Base-by-base conservation (phyloP, 2,329 filamentous ascomycete genomes). In the Penicillium sp. region DNA sequence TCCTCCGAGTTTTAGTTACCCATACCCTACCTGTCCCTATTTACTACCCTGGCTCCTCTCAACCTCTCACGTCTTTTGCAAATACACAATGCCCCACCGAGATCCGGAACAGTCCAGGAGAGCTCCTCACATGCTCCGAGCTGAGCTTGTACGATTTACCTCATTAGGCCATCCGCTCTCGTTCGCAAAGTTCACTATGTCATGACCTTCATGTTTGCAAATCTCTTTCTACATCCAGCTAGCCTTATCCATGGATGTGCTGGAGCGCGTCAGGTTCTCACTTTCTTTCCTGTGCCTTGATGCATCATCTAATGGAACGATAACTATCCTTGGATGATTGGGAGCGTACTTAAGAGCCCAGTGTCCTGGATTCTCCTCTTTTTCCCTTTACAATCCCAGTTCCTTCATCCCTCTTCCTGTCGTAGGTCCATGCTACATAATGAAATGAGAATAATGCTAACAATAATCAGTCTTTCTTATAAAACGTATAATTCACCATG, bases 41-140 rank as follows among this genome's bases (percentile, higher is more conserved):
- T 25, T 25, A 39, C 23, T 23, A 25, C 23, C 37, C 23, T 39
- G 13, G 1, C 5, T n/a, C 23, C 23, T 24, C 15, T 27, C 25
- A 27, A 27, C 25, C 6, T 25, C 24, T 12, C 6, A 28, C 27
- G 1, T 28, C 20, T 24, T 18, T 23, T 37, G 13, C 13, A 37
- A 47, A 43, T n/a, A 15, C 33, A 1, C 12, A 32, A n/a, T 4
- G n/a, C 8, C 8, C 20, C 37, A 39, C 4, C 8, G 37, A 5
- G 18, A 35, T 5, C 37, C 4, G 20, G 37, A 39, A 25, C 37
- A 23, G 44, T 12, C 18, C 35, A 44, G 28, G 35, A 18, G 27
- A 45, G 37, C 25, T 48, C 41, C 38, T 42, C 45, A 48, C 32
- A 42, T 48, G 18, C 35, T 39, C 18, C 35, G 18, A 52, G 35